Evolutionary conservation across 495 filamentous ascomycete genomes (phyloP).

Genomic region (Penicillium steckii): DNA sequence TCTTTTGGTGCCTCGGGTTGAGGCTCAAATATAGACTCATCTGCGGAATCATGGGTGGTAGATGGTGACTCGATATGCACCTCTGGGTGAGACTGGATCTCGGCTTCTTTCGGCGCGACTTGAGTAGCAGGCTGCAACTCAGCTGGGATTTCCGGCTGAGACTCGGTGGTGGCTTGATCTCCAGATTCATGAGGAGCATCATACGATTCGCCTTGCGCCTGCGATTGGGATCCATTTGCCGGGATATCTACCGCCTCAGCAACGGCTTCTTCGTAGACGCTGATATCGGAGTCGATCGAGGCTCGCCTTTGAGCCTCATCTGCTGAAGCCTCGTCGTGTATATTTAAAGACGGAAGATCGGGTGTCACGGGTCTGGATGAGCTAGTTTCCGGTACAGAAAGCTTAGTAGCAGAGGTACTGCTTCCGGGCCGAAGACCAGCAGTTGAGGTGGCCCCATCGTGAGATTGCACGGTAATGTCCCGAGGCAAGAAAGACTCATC

Average conservation of each 20-base stretch:
- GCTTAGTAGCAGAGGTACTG: background rate
- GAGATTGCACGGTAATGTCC: background rate
- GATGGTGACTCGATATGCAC: background rate
- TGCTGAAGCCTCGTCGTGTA: slow-evolving; percentile 4
- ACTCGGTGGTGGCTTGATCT: background rate
- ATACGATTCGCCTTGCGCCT: background rate
- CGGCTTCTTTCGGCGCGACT: background rate
- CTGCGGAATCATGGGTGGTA: background rate
- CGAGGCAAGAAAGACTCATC: background rate
- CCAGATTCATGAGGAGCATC: background rate
- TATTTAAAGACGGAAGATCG: slow-evolving; percentile 3
- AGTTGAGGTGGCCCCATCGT: background rate
- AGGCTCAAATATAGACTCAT: background rate
- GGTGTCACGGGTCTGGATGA: slow-evolving; percentile 10
- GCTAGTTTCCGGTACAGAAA: slow-evolving; percentile 5
- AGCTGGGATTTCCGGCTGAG: background rate
- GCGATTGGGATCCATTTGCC: background rate
- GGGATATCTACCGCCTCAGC: slow-evolving; percentile 5
- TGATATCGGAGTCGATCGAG: slow-evolving; percentile 23
- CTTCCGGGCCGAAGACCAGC: background rate
- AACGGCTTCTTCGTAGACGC: slow-evolving; percentile 27
- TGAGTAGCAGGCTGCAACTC: background rate
- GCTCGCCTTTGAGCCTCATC: slow-evolving; percentile 6
- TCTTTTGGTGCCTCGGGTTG: background rate
- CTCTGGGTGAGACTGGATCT: background rate